Percentiles rank a stretch among this genome's conserved stretches.
Evolutionary conservation across 805 yeast genomes (phyloP).

Genomic region (Pichia nanzhaoensis): DNA sequence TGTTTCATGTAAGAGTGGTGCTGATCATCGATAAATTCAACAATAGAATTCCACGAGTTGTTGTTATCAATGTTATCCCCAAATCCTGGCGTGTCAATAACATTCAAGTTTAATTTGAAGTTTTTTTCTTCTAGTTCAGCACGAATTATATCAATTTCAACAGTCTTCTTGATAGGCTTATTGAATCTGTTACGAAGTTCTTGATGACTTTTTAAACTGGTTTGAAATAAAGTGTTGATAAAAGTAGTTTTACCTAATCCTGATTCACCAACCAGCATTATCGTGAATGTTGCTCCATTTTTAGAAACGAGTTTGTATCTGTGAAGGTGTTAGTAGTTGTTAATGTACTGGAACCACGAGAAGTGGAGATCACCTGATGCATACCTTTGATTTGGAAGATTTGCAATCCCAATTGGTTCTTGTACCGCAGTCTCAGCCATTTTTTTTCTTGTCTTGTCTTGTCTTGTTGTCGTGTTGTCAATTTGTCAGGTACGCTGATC

Average conservation of each 20-base stretch:
- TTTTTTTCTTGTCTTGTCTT: neutral
- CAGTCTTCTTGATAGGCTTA: slow-evolving; percentile 60
- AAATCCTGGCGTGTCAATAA: slow-evolving; percentile 90
- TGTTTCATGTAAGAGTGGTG: slow-evolving; percentile 84
- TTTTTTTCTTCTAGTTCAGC: slow-evolving; percentile 83
- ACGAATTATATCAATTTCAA: slow-evolving; percentile 69
- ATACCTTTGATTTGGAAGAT: slow-evolving; percentile 67
- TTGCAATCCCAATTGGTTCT: slow-evolving; percentile 63
- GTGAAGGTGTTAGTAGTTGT: slow-evolving; percentile 7
- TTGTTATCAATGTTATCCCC: slow-evolving; percentile 86
- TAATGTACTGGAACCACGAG: neutral
- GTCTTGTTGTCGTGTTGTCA: too few relatives aligned
- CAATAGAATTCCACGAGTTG: slow-evolving; percentile 79
- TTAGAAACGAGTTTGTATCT: slow-evolving; percentile 71
- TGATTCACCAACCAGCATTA: slow-evolving; percentile 87
- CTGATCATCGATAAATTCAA: slow-evolving; percentile 88
- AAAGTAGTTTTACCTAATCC: slow-evolving; percentile 93
- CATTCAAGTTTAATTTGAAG: slow-evolving; percentile 66
- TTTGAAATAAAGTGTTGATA: slow-evolving; percentile 77
- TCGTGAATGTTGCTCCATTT: slow-evolving; percentile 67
- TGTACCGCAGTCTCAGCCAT: slow-evolving; percentile 26
- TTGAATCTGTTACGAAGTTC: slow-evolving; percentile 50
- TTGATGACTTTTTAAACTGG: slow-evolving; percentile 55
- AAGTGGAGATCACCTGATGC: slow-evolving; percentile 13
- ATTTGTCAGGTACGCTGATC: neutral